Base-by-base conservation (phyloP, 352 stramenopile species). In the Phytophthora ramorum region DNA sequence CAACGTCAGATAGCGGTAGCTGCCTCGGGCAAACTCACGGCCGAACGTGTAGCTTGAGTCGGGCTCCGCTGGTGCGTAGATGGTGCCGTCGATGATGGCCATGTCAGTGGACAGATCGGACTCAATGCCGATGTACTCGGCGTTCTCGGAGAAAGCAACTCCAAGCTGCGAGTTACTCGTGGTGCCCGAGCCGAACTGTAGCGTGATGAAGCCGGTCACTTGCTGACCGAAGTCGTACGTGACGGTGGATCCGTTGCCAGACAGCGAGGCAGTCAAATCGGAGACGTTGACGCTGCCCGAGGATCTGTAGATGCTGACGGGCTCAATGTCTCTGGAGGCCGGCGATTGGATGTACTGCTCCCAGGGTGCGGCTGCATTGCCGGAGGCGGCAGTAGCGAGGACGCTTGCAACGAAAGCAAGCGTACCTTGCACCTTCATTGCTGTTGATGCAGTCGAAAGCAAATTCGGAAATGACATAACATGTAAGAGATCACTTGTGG, bases 151-250 rank as follows among this genome's bases (percentile, higher is more conserved):
- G 65, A 81, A 81, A 13, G 69, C 69, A 17, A 66, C 73, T 1
- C 67, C 71, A 0, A 79, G 45, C 14, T 63, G 32, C 32, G 67
- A 30, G n/a, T 54, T 49, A 4, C 45, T 71, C 6, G 56, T 66
- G 6, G 72, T 78, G 2, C 41, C 48, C 0, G 58, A 19, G 1
- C 72, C 73, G 13, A 80, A 80, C 10, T 65, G 30, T 43, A 80
- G 32, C 3, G 73, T 80, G 46, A 76, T 37, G 37, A 63, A 69
- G 2, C 74, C 74, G 0, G 40, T 50, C 24, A 79, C 71, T 47
- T 76, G 66, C 19, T 71, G 60, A 13, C 71, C 70, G 38, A 82
- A 82, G 60, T 82, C 71, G 48, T 73, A 77, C 0, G 67, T 79
- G 46, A 75, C 74, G 24, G 58, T 70, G 13, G 70, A 75, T 22